Base-by-base conservation (phyloP, 768 basidiomycete species). In the Pisolithus tinctorius region DNA sequence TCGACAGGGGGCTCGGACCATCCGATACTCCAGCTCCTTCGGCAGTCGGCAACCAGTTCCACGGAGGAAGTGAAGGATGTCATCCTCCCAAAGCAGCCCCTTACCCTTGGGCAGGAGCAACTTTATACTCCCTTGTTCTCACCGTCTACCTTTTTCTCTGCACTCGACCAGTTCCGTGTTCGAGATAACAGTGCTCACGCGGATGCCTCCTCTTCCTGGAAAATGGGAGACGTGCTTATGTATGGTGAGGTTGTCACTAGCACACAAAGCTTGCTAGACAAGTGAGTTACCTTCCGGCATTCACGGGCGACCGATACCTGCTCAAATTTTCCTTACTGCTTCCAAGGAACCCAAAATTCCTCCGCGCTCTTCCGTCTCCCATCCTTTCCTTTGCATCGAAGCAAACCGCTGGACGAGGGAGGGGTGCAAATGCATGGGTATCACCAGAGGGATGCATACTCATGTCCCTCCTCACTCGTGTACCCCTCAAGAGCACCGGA, bases 241-340 rank as follows among this genome's bases (percentile, higher is more conserved):
- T 97, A 97, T 56, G 86, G 88, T 30, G 91, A 96, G 65, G 82
- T 83, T 0, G 87, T 99, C 10, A 92, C 92, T 1, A 93, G 90
- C 58, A 98, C 95, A 0, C 96, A 98, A 65, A 93, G 92, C 2
- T 81, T 97, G 79, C 74, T 98, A 4, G 91, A 96, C 63, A 88
- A 84, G 95, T 93, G 56, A 68, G 86, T 69, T 14, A 4, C 17
- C 38, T 23, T 9, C 13, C 23, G 39, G 34, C 44, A 6, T 29
- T 26, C 47, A 31, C 10, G 1, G 10, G 41, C 56, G 25, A 58
- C 20, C 30, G n/a, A 43, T 13, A 16, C 37, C 20, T 9, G 8
- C 30, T 31, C 23, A n/a, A 4, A 7, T 26, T 20, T 9, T 27
- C 26, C 0, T 16, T 27, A 7, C 13, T 27, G 10, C 4, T 14